Evolutionary conservation across 306 rosid species (phyloP), one percentile per base, ranked within the genome.

Genomic region (Crataegus laevigata): DNA sequence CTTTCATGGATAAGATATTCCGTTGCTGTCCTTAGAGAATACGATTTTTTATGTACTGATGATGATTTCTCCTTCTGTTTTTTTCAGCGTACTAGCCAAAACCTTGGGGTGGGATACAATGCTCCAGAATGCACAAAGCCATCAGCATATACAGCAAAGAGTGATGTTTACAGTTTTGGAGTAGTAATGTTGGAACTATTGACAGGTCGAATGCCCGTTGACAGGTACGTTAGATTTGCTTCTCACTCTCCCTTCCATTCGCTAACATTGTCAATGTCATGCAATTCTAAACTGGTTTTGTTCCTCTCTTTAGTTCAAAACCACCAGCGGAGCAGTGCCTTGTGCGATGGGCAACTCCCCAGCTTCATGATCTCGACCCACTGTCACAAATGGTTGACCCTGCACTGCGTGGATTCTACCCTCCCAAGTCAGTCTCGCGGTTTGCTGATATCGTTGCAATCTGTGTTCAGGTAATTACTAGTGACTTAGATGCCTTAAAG

Each of bases 101-200:
- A 85, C 81, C 88, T 86, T 7, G 96, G 92, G 66, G 78, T 71
- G 45, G 98, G 97, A 88, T 93, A 91, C 77, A 88, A 85, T 76
- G 97, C 98, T 63, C 98, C 98, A 8, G 97, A 93, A 82, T 91
- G 98, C 86, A 80, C 82, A 51, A 80, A 75, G 57, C 90, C 90
- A 55, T 87, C 89, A 5, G 93, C 88, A 26, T 91, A 84, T 76
- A 84, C 92, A 25, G 7, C 79, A 72, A 93, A 86, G 85, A 91
- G 96, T 79, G 98, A 93, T 64, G 91, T 89, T 19, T 91, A 88
- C 81, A 89, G 96, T 84, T 86, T 88, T 68, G 97, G 98, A 73
- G 96, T 91, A 73, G 98, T 93, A 51, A 89, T 93, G 97, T 76
- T 93, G 80, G 98, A 93, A 62, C 77, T 93, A 71, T 81, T 93